These are phyloP conservation scores for Aschersonia sp. DNA, from an alignment of 2,329 filamentous ascomycete genomes.

Conservation along the genomic window DNA sequence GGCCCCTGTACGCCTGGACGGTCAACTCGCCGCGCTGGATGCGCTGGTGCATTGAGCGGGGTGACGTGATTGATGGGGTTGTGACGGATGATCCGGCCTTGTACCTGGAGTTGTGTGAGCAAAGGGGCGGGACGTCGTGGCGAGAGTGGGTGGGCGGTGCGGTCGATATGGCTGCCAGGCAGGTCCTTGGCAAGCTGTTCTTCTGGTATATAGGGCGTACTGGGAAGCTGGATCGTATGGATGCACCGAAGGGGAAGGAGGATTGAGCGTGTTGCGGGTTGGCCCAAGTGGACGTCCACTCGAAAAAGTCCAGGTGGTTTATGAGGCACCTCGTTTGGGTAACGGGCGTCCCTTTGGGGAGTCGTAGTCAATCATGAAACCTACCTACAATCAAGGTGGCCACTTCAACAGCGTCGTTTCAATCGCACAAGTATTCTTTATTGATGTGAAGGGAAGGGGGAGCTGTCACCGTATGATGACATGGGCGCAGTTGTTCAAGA, in stretches of 20 bases:
- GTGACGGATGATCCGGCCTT: slow-evolving; percentile 70
- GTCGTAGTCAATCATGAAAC: too few relatives aligned
- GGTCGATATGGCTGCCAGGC: neutral
- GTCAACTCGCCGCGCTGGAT: slow-evolving; percentile 69
- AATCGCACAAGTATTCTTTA: too few relatives aligned
- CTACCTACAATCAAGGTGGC: too few relatives aligned
- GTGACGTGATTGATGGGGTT: slow-evolving; percentile 54
- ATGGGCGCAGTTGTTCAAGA: too few relatives aligned
- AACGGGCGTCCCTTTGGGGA: too few relatives aligned
- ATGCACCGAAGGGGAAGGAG: neutral
- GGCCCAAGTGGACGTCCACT: too few relatives aligned
- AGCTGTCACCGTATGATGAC: too few relatives aligned
- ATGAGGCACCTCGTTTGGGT: too few relatives aligned
- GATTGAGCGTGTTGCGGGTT: too few relatives aligned
- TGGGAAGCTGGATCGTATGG: neutral
- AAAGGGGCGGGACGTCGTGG: neutral
- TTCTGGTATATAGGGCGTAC: neutral
- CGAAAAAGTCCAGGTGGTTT: too few relatives aligned
- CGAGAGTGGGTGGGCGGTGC: neutral
- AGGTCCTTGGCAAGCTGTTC: neutral
- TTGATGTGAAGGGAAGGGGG: too few relatives aligned
- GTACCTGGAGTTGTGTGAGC: slow-evolving; percentile 44
- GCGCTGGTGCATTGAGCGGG: slow-evolving; percentile 55
- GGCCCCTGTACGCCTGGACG: slow-evolving; percentile 69
- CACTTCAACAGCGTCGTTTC: too few relatives aligned